Conservation (phyloP, 2,329 filamentous ascomycete species). For the Dactylellina sp. region DNA sequence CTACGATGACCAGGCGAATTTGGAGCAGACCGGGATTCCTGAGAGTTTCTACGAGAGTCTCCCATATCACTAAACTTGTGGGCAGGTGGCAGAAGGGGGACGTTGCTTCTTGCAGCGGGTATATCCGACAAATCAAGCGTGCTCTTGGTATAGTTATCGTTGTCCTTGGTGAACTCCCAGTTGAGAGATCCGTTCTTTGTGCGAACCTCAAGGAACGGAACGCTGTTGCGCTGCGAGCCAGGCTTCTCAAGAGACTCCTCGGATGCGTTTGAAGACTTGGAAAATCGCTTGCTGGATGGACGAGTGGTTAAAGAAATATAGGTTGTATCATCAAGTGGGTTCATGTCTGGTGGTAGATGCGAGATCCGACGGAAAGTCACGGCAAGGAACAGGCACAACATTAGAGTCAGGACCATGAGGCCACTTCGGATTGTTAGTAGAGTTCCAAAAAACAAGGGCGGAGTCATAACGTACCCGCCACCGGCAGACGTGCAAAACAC, state of each 20-base stretch:
- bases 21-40: constrained; percentile 38
- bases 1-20: constrained; percentile 38
- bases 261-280: constrained; percentile 39
- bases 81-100: constrained; percentile 39
- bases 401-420: constrained; percentile 77
- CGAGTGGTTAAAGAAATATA: constrained; percentile 37
- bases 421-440: constrained; percentile 63
- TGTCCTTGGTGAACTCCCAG: constrained; percentile 49
- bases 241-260: constrained; percentile 36
- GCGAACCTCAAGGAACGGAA: constrained; percentile 52
- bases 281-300: constrained; percentile 49
- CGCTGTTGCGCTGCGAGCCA: constrained; percentile 9
- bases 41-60: constrained; percentile 19
- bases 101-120: constrained; percentile 7
- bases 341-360: constrained; percentile 89
- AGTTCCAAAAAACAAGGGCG: constrained; percentile 69
- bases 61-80: constrained; percentile 42
- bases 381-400: constrained; percentile 79
- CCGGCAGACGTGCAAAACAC: constrained; percentile 64
- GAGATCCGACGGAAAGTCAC: constrained; percentile 85
- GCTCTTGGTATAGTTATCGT: constrained; percentile 35
- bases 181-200: constrained; percentile 53
- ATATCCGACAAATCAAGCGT: constrained; percentile 41
- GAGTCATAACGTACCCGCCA: constrained; percentile 66
- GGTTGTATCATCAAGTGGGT: constrained; percentile 78